These are phyloP conservation scores for Hypoxylon lienhwacheense DNA, from an alignment of 495 filamentous ascomycete genomes.

Conservation along the genomic window DNA sequence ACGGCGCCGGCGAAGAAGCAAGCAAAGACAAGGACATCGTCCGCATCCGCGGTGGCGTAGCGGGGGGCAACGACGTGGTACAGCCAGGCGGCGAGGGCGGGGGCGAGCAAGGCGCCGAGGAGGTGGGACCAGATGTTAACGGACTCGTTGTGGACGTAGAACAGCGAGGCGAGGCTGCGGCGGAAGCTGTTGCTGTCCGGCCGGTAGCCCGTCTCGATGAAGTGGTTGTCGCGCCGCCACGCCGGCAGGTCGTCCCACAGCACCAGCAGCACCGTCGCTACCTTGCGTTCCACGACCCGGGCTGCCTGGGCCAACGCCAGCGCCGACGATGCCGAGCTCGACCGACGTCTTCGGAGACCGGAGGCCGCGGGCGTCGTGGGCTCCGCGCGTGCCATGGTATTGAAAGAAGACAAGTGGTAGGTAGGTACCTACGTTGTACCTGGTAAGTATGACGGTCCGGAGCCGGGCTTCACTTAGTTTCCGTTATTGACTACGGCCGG, in stretches of 20 bases:
- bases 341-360: conserved; percentile 28
- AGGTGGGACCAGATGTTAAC: conserved; percentile 95
- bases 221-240: conserved; percentile 53
- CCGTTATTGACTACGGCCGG: no score
- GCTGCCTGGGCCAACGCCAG: conserved; percentile 27
- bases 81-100: conserved; percentile 41
- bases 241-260: conserved; percentile 49
- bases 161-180: conserved; percentile 40
- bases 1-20: conserved; percentile 80
- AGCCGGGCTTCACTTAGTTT: no score
- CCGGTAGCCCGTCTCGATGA: conserved; percentile 48
- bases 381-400: conserved; percentile 22
- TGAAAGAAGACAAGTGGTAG: no score
- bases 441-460: no score
- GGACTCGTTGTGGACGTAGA: conserved; percentile 74
- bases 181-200: conserved; percentile 43
- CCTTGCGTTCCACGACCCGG: conserved; percentile 32
- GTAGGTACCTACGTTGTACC: no score
- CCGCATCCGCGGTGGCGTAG: conserved; percentile 62
- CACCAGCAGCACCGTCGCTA: conserved; percentile 37
- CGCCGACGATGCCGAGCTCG: conserved; percentile 19
- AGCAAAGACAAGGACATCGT: conserved; percentile 70
- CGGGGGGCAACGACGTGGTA: conserved; percentile 58
- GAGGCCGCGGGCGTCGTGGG: conserved; percentile 8
- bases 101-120: conserved; percentile 59